These are phyloP conservation scores for Nepenthes alata DNA, from an alignment of 179 eudicot species.

Conservation along the genomic window DNA sequence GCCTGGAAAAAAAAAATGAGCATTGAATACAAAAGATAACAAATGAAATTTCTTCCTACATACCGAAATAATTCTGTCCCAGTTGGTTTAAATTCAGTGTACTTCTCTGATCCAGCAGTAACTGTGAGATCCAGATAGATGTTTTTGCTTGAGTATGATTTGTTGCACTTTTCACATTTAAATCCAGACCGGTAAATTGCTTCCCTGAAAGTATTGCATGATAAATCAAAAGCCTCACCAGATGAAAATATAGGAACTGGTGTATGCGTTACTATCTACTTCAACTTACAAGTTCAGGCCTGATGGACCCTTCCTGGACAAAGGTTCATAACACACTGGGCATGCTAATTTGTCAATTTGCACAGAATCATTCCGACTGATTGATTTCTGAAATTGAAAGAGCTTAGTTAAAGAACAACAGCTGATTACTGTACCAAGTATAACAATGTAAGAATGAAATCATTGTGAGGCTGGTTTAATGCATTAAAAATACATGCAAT, in stretches of 20 bases:
- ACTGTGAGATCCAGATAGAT: conserved; percentile 84
- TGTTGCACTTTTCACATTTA: conserved; percentile 63
- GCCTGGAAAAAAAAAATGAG: no score
- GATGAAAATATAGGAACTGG: conserved; percentile 2
- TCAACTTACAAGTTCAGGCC: conserved; percentile 81
- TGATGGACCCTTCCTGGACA: conserved; percentile 65
- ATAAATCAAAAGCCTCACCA: conserved; percentile 10
- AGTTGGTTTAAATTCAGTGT: conserved; percentile 48
- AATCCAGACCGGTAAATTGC: conserved; percentile 91
- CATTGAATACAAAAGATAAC: no score
- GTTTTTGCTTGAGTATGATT: conserved; percentile 83
- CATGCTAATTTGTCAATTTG: conserved; percentile 57
- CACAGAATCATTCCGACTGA: conserved; percentile 15
- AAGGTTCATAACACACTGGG: conserved; percentile 71
- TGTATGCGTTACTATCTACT: not conserved
- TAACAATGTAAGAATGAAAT: not conserved
- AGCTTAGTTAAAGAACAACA: not conserved
- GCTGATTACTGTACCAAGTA: not conserved
- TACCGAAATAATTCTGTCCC: conserved; percentile 84
- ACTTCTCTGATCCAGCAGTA: conserved; percentile 68
- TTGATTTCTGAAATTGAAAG: conserved; percentile 27
- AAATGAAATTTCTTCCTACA: not conserved
- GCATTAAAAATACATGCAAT: not conserved
- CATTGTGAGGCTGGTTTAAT: not conserved
- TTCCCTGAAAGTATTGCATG: conserved; percentile 42